phyloP scores from a whole-genome alignment of 768 basidiomycete species.

The Suillus americanus region DNA sequence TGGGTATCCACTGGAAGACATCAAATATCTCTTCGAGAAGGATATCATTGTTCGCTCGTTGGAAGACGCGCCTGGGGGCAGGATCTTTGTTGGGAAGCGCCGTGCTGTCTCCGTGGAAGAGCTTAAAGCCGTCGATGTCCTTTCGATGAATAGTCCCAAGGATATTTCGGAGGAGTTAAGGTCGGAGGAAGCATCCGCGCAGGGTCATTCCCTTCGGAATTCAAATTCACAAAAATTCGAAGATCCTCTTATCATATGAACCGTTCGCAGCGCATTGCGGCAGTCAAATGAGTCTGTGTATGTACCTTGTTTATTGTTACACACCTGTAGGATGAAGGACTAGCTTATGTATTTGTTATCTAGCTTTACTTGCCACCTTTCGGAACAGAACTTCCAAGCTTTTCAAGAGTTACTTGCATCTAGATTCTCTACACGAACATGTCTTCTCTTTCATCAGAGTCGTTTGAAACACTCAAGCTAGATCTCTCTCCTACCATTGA shows the following conservation, averaged over 20 bases:
- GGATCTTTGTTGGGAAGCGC: slow-evolving; percentile 23
- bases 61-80: slow-evolving; percentile 34
- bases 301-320: background rate
- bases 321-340: background rate
- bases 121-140: slow-evolving; percentile 14
- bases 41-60: slow-evolving; percentile 29
- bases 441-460: too few relatives aligned
- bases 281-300: background rate
- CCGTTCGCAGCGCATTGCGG: background rate
- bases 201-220: background rate
- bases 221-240: background rate
- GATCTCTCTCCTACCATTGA: background rate
- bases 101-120: slow-evolving; percentile 26
- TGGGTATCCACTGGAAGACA: slow-evolving; percentile 39
- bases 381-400: too few relatives aligned
- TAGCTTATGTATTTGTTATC: background rate
- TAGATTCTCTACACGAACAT: too few relatives aligned
- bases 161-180: background rate
- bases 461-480: too few relatives aligned
- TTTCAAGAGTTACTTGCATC: too few relatives aligned
- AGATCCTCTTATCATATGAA: slow-evolving; percentile 6
- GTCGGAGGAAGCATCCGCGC: background rate
- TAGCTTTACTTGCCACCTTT: background rate
- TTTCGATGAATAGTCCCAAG: background rate
- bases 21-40: slow-evolving; percentile 35